A percentile compares a stretch with the other conserved stretches of the same genome.
These are phyloP conservation scores for Trametes punicea DNA, from an alignment of 768 basidiomycete genomes.

Conservation along the genomic window DNA sequence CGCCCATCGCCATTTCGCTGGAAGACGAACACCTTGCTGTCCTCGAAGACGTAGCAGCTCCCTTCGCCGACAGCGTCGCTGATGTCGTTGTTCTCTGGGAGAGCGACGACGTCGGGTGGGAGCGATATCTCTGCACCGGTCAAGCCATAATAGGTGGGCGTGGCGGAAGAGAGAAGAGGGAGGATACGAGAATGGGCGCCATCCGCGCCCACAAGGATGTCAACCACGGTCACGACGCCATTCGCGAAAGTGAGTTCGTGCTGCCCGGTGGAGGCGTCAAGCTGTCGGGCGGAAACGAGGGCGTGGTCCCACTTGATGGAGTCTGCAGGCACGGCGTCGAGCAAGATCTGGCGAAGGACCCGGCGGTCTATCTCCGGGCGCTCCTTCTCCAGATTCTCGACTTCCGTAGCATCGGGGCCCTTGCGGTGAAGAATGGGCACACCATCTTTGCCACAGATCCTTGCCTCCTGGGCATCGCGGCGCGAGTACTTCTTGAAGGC, in stretches of 20 bases:
- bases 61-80: constrained; percentile 1
- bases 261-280: constrained; percentile 27
- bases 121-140: constrained; percentile 6
- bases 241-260: constrained; percentile 14
- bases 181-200: constrained; percentile 5
- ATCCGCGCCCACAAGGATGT: constrained; percentile 2
- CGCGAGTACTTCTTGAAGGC: not conserved
- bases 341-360: constrained; percentile 10
- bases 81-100: constrained; percentile 8
- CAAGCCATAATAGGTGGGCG: constrained; percentile 3
- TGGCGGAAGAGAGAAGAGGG: constrained; percentile 1
- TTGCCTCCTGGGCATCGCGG: constrained; percentile 7
- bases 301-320: constrained; percentile 42
- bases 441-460: constrained; percentile 4
- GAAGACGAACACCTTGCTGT: constrained; percentile 2
- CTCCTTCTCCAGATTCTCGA: not conserved
- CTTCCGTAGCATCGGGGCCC: not conserved
- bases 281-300: constrained; percentile 29
- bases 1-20: constrained; percentile 10
- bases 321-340: constrained; percentile 24
- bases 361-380: constrained; percentile 15
- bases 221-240: not conserved
- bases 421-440: not conserved
- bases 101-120: not conserved
- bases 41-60: not conserved